Evolutionary conservation across 106 monocot species (phyloP).

Genomic region (Cymbidium sinense): DNA sequence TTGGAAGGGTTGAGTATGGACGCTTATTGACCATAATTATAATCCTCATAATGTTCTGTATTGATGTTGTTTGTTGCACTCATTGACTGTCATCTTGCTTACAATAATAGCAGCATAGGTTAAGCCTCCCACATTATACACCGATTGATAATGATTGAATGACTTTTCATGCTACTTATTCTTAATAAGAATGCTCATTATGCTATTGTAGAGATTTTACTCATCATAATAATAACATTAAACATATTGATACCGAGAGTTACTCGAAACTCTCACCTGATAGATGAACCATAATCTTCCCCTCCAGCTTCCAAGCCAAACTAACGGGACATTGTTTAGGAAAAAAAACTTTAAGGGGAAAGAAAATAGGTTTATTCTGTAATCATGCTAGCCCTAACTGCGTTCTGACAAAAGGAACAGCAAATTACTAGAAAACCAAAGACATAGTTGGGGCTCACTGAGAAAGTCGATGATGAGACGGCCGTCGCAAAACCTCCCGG

Average conservation of each 20-base stretch:
- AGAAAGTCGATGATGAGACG: slow-evolving; percentile 91
- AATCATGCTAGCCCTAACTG: not conserved
- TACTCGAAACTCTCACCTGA: not conserved
- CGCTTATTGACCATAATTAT: not conserved
- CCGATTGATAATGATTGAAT: not conserved
- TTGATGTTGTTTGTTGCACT: not conserved
- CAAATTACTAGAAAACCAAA: not conserved
- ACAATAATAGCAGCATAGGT: not conserved
- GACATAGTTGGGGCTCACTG: slow-evolving; percentile 25
- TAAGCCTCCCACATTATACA: not conserved
- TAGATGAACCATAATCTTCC: not conserved
- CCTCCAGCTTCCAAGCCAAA: not conserved
- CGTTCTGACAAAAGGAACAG: not conserved
- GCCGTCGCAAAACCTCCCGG: slow-evolving; percentile 82
- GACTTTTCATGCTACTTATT: not conserved
- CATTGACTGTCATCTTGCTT: not conserved
- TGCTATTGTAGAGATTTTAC: not conserved
- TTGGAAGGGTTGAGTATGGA: not conserved
- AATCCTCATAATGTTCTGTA: not conserved
- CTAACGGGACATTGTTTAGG: not conserved
- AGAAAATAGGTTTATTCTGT: not conserved
- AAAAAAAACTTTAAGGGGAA: not conserved
- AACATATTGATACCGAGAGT: not conserved
- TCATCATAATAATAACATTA: not conserved
- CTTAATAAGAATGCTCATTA: not conserved